These are phyloP conservation scores for Kuraishia capsulata DNA, from an alignment of 805 yeast genomes.

Conservation along the genomic window DNA sequence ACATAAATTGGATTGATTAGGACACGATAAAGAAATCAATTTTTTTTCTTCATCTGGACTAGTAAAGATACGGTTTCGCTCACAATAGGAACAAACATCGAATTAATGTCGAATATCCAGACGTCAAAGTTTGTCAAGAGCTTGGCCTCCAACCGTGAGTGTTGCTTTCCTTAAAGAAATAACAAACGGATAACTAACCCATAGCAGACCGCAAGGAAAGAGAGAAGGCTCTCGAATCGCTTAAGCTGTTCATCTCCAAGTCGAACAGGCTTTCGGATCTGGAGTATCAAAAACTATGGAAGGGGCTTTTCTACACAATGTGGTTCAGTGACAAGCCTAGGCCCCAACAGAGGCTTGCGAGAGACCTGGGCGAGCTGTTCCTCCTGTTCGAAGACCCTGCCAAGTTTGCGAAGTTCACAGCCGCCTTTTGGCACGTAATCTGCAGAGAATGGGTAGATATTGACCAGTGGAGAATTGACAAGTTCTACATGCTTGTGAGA, in stretches of 20 bases:
- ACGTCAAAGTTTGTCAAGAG: conserved; percentile 62
- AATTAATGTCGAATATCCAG: conserved; percentile 9
- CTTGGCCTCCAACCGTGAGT: conserved; percentile 66
- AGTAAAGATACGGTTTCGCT: no score
- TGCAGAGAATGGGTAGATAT: conserved; percentile 75
- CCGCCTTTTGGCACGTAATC: conserved; percentile 77
- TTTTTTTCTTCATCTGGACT: no score
- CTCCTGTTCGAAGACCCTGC: conserved; percentile 30
- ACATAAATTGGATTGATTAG: no score
- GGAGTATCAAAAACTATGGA: conserved; percentile 84
- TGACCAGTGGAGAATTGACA: conserved; percentile 84
- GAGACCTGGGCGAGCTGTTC: conserved; percentile 50
- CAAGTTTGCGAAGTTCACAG: conserved; percentile 42
- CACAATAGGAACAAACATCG: no score
- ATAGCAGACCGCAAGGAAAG: conserved; percentile 51
- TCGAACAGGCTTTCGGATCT: conserved; percentile 31
- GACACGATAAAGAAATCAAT: no score
- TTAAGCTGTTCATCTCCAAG: conserved; percentile 47
- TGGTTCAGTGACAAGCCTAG: conserved; percentile 94
- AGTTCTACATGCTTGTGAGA: conserved; percentile 74
- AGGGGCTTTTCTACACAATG: conserved; percentile 91
- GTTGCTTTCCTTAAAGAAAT: neutral
- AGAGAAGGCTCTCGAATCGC: conserved; percentile 60
- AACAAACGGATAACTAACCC: neutral
- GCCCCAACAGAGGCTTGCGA: conserved; percentile 83